These are phyloP conservation scores for Pisolithus marmoratus DNA, from an alignment of 768 basidiomycete species.

Conservation along the genomic window DNA sequence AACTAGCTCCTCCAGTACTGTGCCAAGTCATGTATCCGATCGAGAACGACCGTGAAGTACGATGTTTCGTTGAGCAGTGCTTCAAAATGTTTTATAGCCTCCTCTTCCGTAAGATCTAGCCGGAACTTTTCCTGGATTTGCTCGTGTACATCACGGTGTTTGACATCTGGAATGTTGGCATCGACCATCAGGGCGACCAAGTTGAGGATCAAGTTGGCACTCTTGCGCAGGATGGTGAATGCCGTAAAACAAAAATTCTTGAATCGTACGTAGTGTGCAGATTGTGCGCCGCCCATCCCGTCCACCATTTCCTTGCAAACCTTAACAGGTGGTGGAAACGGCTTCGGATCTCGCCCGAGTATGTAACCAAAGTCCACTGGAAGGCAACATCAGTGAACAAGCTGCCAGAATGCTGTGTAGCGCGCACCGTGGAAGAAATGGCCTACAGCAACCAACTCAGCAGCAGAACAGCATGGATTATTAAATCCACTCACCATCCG, in stretches of 20 bases:
- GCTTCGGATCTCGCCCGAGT: slow-evolving; percentile 94
- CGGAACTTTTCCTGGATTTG: slow-evolving; percentile 97
- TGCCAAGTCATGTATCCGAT: slow-evolving; percentile 87
- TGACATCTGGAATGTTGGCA: slow-evolving; percentile 96
- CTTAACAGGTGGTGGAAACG: slow-evolving; percentile 96
- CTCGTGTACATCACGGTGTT: slow-evolving; percentile 79
- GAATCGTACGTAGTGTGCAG: slow-evolving; percentile 94
- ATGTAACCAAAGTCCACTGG: slow-evolving; percentile 98
- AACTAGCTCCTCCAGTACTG: slow-evolving; percentile 79
- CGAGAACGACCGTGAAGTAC: slow-evolving; percentile 88
- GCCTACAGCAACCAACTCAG: slow-evolving; percentile 33
- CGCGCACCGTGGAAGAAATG: slow-evolving; percentile 92
- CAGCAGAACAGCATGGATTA: not conserved
- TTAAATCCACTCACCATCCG: slow-evolving; percentile 60
- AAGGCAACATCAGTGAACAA: slow-evolving; percentile 7
- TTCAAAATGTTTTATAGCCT: slow-evolving; percentile 97
- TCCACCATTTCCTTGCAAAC: slow-evolving; percentile 99
- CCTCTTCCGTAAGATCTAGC: slow-evolving; percentile 89
- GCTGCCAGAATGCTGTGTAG: not conserved
- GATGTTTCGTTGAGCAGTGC: slow-evolving; percentile 89
- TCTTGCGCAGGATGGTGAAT: slow-evolving; percentile 93
- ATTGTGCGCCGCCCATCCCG: slow-evolving; percentile 96
- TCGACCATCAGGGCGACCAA: slow-evolving; percentile 96
- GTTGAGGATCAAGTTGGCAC: slow-evolving; percentile 94
- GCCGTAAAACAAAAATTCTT: slow-evolving; percentile 97